Base-by-base conservation (phyloP, 352 stramenopile genomes). In the Globisporangium okanoganense region DNA sequence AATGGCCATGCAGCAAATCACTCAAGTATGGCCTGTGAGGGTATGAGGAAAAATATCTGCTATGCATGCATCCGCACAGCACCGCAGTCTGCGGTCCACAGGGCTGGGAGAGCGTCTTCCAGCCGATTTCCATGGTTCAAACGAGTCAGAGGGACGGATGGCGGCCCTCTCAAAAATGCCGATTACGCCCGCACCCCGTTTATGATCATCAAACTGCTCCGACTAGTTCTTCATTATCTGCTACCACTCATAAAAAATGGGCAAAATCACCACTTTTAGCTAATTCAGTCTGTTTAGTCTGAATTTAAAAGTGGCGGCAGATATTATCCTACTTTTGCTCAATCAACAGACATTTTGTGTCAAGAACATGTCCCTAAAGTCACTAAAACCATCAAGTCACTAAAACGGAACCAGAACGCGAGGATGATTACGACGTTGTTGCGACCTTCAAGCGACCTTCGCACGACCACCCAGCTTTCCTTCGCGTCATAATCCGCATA, bases 351-450 rank as follows among this genome's bases (percentile, higher is more conserved):
- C 47, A 53, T 8, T 33, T 24, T 50, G 24, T 27, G 12, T 44
- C 36, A 44, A 25, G 8, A 22, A 13, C 24, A n/a, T 10, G 44
- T 41, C 31, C 45, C 14, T 53, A 53, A 55, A 44, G 3, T 35
- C n/a, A 1, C 18, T 22, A 5, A 33, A 33, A 7, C 6, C 29
- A 7, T 6, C 29, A 33, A 44, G 41, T 48, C 20, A 48, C 41
- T 48, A 25, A 48, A 24, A 5, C 9, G 41, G n/a, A 27, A 27
- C 8, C 25, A 52, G 40, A 40, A 29, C 43, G 4, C 16, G 18
- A 55, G 33, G 43, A 44, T 62, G 56, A 47, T 62, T 61, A 61
- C 29, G 56, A 41, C 44, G 44, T 29, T 36, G 18, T n/a, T 48
- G 8, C 22, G 3, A 56, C 44, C n/a, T 60, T 60, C 54, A 14